phyloP scores from a whole-genome alignment of 768 basidiomycete genomes.

The Hygrocybe coccinea region DNA sequence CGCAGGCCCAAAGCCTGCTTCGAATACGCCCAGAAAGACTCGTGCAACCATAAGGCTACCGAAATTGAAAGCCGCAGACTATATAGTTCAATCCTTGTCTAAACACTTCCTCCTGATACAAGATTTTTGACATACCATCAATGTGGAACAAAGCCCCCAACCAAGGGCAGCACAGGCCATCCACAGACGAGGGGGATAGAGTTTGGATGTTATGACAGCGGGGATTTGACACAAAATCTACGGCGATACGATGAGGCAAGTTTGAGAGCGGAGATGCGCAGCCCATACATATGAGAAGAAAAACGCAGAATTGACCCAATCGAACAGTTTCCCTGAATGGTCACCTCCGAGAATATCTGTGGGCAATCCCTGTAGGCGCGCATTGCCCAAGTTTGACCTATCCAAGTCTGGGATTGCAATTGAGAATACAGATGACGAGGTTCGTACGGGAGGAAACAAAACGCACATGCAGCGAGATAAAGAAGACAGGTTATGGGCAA shows the following conservation, averaged over 20 bases:
- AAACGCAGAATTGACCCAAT: slow-evolving; percentile 74
- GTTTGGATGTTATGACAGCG: slow-evolving; percentile 58
- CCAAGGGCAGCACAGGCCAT: slow-evolving; percentile 60
- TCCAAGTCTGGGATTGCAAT: slow-evolving; percentile 50
- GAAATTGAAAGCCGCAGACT: slow-evolving; percentile 62
- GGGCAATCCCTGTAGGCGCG: slow-evolving; percentile 66
- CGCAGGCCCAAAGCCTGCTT: slow-evolving; percentile 72
- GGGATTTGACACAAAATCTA: slow-evolving; percentile 71
- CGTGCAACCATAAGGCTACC: slow-evolving; percentile 54
- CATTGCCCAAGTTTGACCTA: slow-evolving; percentile 76
- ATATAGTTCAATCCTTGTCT: background rate
- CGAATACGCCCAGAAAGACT: slow-evolving; percentile 68
- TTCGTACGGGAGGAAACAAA: background rate
- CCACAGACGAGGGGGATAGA: slow-evolving; percentile 65
- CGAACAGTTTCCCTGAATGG: slow-evolving; percentile 62
- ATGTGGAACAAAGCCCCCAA: slow-evolving; percentile 72
- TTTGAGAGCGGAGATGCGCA: background rate
- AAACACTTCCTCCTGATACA: background rate
- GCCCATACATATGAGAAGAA: slow-evolving; percentile 66
- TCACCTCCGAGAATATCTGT: slow-evolving; percentile 64
- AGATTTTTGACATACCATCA: slow-evolving; percentile 47
- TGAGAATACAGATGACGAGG: background rate
- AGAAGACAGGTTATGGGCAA: slow-evolving; percentile 69
- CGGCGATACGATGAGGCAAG: background rate
- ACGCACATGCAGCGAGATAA: slow-evolving; percentile 72